Percentiles rank a stretch among this genome's conserved stretches.
Conservation (phyloP, 2,329 filamentous ascomycete genomes). For the Nigrograna mackinnonii region DNA sequence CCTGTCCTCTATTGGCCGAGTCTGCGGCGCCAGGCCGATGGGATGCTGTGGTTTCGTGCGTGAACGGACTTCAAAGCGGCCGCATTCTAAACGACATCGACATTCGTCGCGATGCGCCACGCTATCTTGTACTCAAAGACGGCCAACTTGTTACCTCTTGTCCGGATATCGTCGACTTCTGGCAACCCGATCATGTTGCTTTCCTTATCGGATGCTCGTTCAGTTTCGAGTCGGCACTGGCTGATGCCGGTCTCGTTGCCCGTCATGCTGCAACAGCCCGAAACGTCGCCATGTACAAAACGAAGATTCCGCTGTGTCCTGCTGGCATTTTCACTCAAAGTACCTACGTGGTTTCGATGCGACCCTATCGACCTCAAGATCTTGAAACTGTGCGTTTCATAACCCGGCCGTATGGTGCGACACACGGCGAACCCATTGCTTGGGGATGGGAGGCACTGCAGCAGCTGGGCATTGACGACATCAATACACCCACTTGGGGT, state of each 20-base stretch:
- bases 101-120: constrained; percentile 61
- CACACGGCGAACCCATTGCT: constrained; percentile 67
- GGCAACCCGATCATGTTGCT: constrained; percentile 62
- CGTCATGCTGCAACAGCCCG: constrained; percentile 53
- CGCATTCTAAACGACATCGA: constrained; percentile 52
- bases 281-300: constrained; percentile 66
- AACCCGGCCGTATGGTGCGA: constrained; percentile 58
- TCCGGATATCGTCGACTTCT: constrained; percentile 53
- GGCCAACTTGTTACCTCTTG: constrained; percentile 46
- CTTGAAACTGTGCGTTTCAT: constrained; percentile 58
- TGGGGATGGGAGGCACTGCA: constrained; percentile 65
- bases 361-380: constrained; percentile 56
- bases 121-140: constrained; percentile 62
- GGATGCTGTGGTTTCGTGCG: constrained; percentile 42
- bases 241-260: constrained; percentile 53
- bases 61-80: constrained; percentile 28
- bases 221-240: constrained; percentile 64
- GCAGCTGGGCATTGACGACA: constrained; percentile 58
- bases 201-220: constrained; percentile 68
- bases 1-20: constrained; percentile 64
- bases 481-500: constrained; percentile 61
- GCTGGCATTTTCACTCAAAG: constrained; percentile 61
- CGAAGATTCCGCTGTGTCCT: constrained; percentile 58
- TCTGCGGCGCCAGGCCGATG: constrained; percentile 50
- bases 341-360: constrained; percentile 66